Conservation (phyloP, 148 eudicot genomes). For the Cornus controversa region DNA sequence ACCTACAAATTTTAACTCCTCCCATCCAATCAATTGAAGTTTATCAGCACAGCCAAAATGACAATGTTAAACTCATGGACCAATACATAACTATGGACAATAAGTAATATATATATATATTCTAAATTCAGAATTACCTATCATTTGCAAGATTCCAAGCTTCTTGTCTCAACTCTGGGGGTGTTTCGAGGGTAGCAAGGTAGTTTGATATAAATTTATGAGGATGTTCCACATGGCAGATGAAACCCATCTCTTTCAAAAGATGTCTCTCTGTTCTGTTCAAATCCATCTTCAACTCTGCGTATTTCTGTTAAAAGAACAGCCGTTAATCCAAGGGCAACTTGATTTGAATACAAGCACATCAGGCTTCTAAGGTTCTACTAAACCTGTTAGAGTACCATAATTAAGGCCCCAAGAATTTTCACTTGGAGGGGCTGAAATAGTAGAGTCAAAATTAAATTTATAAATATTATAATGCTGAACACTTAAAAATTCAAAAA, state of each 20-base stretch:
- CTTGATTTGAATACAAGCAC: slow-evolving; percentile 3
- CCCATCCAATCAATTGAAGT: background rate
- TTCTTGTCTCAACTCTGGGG: slow-evolving; percentile 74
- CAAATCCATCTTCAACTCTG: slow-evolving; percentile 71
- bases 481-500: no score
- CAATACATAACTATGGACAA: no score
- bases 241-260: slow-evolving; percentile 90
- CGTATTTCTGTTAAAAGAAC: slow-evolving; percentile 56
- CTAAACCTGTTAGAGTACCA: background rate
- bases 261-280: slow-evolving; percentile 82
- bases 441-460: no score
- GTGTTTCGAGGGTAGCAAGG: slow-evolving; percentile 72
- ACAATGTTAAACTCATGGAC: no score
- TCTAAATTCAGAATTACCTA: slow-evolving; percentile 42
- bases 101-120: no score
- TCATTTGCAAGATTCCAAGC: slow-evolving; percentile 98
- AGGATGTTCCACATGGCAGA: slow-evolving; percentile 95
- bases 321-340: slow-evolving; percentile 6
- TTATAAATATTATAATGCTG: no score
- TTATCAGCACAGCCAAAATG: background rate
- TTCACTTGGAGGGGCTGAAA: no score
- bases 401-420: no score
- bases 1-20: background rate
- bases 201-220: slow-evolving; percentile 93
- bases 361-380: background rate